Evolutionary conservation across 2,329 filamentous ascomycete genomes (phyloP), one percentile per base, ranked within the genome.

Genomic region (Ophiosphaerella korrae): DNA sequence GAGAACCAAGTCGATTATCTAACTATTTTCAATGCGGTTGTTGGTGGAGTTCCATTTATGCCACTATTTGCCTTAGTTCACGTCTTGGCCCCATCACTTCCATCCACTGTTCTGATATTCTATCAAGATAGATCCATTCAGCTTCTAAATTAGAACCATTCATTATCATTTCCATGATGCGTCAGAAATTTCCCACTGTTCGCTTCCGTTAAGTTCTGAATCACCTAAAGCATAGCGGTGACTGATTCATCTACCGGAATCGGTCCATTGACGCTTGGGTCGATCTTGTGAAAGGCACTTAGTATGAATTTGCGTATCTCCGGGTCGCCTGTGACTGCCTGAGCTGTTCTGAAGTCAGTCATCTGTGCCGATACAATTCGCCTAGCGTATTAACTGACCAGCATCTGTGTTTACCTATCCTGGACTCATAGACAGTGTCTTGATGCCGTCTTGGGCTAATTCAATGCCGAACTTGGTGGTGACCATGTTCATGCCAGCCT

Each of bases 401-500:
- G 54, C 54, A 53, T 57, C 54, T 35, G 64, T 68, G 37, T 63
- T 39, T 12, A 71, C 65, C 57, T 57, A 71, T 48, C 72, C 72
- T 14, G 71, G 71, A 50, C 70, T 72, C 42, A 73, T 29, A 34
- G 65, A 66, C 48, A 74, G 44, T 31, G 68, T 66, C 50, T 68
- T 68, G 49, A 74, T 72, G 12, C 68, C 66, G 24, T 58, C 47
- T 24, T 31, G 45, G 18, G 49, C 52, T 13, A 55, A 42, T 42
- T 58, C 49, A 36, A 76, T 77, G 48, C 72, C 77, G 62, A 77
- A 85, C 67, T 84, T 85, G 52, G 78, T 78, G 2, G 82, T 68
- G 2, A 75, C 72, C 9, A 78, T 65, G 55, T 85, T 85, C 31
- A 80, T 29, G 1, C 78, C 83, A 0, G 75, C 80, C 62, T 84